Conservation (phyloP, 805 yeast genomes). For the Ogataea naganishii region DNA sequence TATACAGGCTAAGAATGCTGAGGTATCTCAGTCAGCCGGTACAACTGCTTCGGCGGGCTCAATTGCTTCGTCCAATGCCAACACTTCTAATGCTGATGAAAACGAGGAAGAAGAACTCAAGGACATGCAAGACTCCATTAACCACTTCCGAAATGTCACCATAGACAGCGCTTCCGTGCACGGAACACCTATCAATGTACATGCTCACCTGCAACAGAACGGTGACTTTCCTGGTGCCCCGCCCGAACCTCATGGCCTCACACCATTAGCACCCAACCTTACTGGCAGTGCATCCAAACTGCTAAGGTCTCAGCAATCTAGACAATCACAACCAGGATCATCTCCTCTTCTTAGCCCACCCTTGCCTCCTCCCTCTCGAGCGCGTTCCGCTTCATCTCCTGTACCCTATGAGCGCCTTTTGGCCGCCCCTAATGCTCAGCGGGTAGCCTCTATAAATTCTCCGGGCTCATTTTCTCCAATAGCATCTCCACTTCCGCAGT, state of each 20-base stretch:
- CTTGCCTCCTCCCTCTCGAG: slow-evolving; percentile 4
- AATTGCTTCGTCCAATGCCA: slow-evolving; percentile 6
- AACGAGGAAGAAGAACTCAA: slow-evolving; percentile 65
- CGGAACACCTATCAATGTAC: slow-evolving; percentile 57
- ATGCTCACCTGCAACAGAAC: slow-evolving; percentile 6
- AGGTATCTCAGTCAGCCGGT: slow-evolving; percentile 12
- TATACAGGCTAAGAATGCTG: slow-evolving; percentile 22
- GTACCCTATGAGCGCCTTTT: slow-evolving; percentile 1
- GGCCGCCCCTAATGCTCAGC: too few species aligned
- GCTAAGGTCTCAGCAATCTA: slow-evolving; percentile 19
- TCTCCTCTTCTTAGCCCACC: slow-evolving; percentile 5
- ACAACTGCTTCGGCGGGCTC: slow-evolving; percentile 12
- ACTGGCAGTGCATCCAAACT: slow-evolving; percentile 52
- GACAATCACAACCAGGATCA: slow-evolving; percentile 5
- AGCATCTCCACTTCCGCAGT: background rate
- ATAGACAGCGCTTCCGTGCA: slow-evolving; percentile 70
- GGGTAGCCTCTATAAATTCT: too few species aligned
- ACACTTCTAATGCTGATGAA: slow-evolving; percentile 29
- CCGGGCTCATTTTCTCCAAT: too few species aligned
- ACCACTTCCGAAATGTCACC: slow-evolving; percentile 66
- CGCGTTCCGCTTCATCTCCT: slow-evolving; percentile 4
- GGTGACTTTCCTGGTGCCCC: background rate
- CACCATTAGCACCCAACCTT: slow-evolving; percentile 38
- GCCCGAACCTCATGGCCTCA: slow-evolving; percentile 4
- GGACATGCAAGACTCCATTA: slow-evolving; percentile 68